These are phyloP conservation scores for Akanthomyces dipterigenus DNA, from an alignment of 2,329 filamentous ascomycete genomes.

Conservation along the genomic window DNA sequence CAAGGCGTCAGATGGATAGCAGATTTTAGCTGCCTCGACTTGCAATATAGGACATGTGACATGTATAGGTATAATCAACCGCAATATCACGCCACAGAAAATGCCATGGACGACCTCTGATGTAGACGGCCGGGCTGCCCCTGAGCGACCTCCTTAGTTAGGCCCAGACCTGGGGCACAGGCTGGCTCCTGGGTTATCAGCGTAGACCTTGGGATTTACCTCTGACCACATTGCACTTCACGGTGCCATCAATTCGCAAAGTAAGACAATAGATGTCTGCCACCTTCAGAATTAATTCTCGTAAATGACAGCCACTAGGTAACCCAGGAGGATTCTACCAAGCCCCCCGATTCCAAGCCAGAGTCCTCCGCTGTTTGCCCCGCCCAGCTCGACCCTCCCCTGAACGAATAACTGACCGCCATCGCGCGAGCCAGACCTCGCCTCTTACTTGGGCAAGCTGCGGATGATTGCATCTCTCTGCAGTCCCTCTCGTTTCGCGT, in stretches of 20 bases:
- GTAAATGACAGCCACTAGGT: neutral
- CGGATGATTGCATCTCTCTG: neutral
- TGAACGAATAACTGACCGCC: slow-evolving; percentile 11
- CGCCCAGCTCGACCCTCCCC: slow-evolving; percentile 1
- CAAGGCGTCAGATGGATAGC: neutral
- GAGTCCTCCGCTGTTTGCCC: neutral
- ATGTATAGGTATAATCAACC: too few species aligned
- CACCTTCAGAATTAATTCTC: neutral
- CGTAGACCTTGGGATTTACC: neutral
- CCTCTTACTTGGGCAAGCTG: neutral
- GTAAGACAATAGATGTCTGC: neutral
- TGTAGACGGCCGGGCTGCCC: neutral
- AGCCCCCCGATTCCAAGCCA: neutral
- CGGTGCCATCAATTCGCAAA: neutral
- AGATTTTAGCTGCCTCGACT: too few species aligned
- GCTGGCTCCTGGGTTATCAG: neutral
- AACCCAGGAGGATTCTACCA: neutral
- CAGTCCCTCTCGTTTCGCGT: neutral
- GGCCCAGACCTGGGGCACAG: neutral
- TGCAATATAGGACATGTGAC: too few species aligned
- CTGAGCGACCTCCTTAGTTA: neutral
- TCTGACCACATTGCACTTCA: neutral
- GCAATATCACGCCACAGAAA: too few species aligned
- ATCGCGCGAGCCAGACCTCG: slow-evolving; percentile 7
- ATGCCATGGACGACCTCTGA: too few species aligned